Conservation (phyloP, 768 basidiomycete genomes). For the Boletus reticuloceps region DNA sequence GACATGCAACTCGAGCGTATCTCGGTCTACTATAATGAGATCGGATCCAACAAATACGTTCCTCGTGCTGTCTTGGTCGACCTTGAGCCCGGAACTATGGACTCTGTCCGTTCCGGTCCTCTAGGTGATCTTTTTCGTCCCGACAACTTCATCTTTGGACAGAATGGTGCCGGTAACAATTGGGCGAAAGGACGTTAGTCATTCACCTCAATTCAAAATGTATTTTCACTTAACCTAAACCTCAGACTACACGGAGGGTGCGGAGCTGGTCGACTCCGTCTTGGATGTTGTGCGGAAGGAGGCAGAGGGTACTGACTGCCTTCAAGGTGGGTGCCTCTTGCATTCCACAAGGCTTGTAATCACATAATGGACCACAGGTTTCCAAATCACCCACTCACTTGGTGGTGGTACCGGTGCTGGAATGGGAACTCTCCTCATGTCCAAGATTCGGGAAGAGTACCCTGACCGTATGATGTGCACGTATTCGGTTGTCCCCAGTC, state of each 20-base stretch:
- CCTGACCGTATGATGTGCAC: slow-evolving; percentile 99
- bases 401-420: slow-evolving; percentile 99
- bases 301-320: slow-evolving; percentile 95
- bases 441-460: slow-evolving; percentile 98
- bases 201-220: not conserved
- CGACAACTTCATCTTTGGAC: slow-evolving; percentile 98
- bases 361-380: slow-evolving; percentile 49
- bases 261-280: slow-evolving; percentile 97
- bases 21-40: slow-evolving; percentile 98
- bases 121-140: slow-evolving; percentile 93
- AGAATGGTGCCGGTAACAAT: slow-evolving; percentile 99
- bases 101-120: slow-evolving; percentile 86
- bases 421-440: slow-evolving; percentile 99
- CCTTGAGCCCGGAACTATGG: slow-evolving; percentile 97
- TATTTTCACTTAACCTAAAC: not conserved
- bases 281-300: slow-evolving; percentile 99
- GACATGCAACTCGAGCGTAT: slow-evolving; percentile 97
- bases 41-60: slow-evolving; percentile 94
- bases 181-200: slow-evolving; percentile 99
- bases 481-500: slow-evolving; percentile 96
- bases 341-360: not conserved
- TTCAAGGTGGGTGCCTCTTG: slow-evolving; percentile 72
- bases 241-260: slow-evolving; percentile 86
- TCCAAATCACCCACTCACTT: slow-evolving; percentile 98
- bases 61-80: slow-evolving; percentile 97